These are phyloP conservation scores for Xylaria grammica DNA, from an alignment of 495 filamentous ascomycete genomes.

Conservation along the genomic window DNA sequence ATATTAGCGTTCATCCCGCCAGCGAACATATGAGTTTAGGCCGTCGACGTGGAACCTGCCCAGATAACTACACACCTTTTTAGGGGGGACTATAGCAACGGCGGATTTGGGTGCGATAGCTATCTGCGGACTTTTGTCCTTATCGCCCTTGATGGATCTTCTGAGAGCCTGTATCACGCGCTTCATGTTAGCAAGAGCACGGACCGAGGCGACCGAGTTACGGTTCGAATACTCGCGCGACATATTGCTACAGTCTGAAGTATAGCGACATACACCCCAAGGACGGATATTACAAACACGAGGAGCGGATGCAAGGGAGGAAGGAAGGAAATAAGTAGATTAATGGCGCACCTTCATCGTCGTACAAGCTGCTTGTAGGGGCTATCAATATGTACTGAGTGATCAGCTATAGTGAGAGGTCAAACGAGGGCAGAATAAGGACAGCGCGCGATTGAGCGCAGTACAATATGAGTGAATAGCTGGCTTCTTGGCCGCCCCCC, in stretches of 20 bases:
- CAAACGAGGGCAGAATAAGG: constrained; percentile 14
- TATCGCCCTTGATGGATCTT: constrained; percentile 87
- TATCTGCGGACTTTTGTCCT: constrained; percentile 77
- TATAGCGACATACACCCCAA: constrained; percentile 6
- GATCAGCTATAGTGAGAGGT: constrained; percentile 25
- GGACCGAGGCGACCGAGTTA: constrained; percentile 25
- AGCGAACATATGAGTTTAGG: neutral
- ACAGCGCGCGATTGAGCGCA: constrained; percentile 33
- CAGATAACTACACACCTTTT: constrained; percentile 73
- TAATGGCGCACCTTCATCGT: constrained; percentile 59
- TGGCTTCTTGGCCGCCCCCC: constrained; percentile 27
- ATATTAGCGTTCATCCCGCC: constrained; percentile 3
- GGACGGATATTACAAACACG: neutral
- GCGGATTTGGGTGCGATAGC: constrained; percentile 91
- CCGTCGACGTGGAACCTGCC: constrained; percentile 3
- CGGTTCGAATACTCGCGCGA: constrained; percentile 28
- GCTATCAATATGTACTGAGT: constrained; percentile 22
- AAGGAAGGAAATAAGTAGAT: constrained; percentile 28
- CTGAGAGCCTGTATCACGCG: constrained; percentile 70
- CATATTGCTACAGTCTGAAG: constrained; percentile 30
- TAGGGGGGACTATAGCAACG: constrained; percentile 93
- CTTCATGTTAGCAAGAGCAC: constrained; percentile 43
- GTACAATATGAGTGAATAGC: constrained; percentile 28
- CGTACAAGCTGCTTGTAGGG: constrained; percentile 30
- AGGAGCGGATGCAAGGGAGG: constrained; percentile 26